Evolutionary conservation across 352 stramenopile genomes (phyloP).

Genomic region (Pythium monospermum): DNA sequence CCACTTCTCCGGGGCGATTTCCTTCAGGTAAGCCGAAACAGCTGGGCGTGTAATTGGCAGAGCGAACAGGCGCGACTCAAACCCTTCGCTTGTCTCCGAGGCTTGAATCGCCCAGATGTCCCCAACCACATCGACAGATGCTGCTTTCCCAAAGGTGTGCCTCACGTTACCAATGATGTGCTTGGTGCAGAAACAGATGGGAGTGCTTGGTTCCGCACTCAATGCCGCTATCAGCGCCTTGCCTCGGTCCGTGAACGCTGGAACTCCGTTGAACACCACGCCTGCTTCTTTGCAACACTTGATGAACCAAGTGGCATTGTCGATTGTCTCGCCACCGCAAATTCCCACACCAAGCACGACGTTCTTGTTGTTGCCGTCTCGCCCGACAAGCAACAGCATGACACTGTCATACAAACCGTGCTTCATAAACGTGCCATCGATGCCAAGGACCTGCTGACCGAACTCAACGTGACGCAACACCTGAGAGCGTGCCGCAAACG

Average conservation of each 20-base stretch:
- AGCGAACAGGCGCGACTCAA: neutral
- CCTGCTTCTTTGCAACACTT: neutral
- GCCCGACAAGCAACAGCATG: slow-evolving; percentile 7
- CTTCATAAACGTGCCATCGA: slow-evolving; percentile 16
- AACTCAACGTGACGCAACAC: neutral
- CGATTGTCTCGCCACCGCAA: slow-evolving; percentile 1
- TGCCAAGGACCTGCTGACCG: slow-evolving; percentile 9
- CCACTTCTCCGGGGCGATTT: slow-evolving; percentile 8
- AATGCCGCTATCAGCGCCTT: slow-evolving; percentile 3
- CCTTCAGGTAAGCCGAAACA: slow-evolving; percentile 8
- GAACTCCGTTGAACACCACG: neutral
- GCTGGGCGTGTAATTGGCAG: neutral
- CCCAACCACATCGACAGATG: neutral
- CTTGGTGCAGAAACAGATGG: slow-evolving; percentile 14
- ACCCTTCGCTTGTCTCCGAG: slow-evolving; percentile 2
- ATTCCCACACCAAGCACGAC: slow-evolving; percentile 10
- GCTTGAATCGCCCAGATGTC: slow-evolving; percentile 13
- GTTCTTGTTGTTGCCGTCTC: slow-evolving; percentile 8
- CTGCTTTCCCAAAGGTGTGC: slow-evolving; percentile 1
- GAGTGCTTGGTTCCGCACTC: neutral
- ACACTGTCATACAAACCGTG: slow-evolving; percentile 5
- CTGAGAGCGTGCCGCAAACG: slow-evolving; percentile 13
- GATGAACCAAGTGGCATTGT: slow-evolving; percentile 12
- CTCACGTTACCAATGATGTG: slow-evolving; percentile 14
- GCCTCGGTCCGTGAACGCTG: slow-evolving; percentile 11